Conservation (phyloP, 768 basidiomycete species). For the Lyophyllum semitale region DNA sequence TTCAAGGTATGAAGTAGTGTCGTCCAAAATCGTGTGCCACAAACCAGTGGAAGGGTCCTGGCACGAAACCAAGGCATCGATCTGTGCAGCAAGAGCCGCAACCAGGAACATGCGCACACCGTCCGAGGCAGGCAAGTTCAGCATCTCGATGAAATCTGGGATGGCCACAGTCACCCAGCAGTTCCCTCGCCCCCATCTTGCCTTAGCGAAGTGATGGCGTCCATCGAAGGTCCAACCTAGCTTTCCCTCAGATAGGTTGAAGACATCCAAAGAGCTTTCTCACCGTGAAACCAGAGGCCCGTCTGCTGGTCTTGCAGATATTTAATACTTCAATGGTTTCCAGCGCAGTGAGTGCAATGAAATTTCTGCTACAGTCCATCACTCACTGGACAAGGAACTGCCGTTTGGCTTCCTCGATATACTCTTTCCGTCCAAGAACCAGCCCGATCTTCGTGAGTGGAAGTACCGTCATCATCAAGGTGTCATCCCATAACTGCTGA, state of each 20-base stretch:
- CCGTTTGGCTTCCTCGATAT: constrained; percentile 56
- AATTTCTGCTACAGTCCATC: background rate
- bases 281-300: constrained; percentile 51
- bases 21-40: constrained; percentile 58
- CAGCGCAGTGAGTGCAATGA: background rate
- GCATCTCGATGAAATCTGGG: constrained; percentile 50
- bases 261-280: constrained; percentile 8
- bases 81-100: constrained; percentile 42
- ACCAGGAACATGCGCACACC: constrained; percentile 43
- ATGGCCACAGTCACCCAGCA: constrained; percentile 53
- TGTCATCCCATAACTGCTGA: constrained; percentile 60
- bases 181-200: constrained; percentile 57
- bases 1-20: constrained; percentile 51
- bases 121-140: constrained; percentile 40
- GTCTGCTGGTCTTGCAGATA: constrained; percentile 46
- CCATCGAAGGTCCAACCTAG: constrained; percentile 48
- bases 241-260: background rate
- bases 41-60: constrained; percentile 48
- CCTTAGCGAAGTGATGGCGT: constrained; percentile 45
- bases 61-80: constrained; percentile 45
- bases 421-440: constrained; percentile 48
- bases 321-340: constrained; percentile 33
- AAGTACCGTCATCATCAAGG: constrained; percentile 59
- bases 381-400: constrained; percentile 51
- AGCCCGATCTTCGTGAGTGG: constrained; percentile 57